These are phyloP conservation scores for Cladosporium colombiae DNA, from an alignment of 2,329 filamentous ascomycete genomes.

Conservation along the genomic window DNA sequence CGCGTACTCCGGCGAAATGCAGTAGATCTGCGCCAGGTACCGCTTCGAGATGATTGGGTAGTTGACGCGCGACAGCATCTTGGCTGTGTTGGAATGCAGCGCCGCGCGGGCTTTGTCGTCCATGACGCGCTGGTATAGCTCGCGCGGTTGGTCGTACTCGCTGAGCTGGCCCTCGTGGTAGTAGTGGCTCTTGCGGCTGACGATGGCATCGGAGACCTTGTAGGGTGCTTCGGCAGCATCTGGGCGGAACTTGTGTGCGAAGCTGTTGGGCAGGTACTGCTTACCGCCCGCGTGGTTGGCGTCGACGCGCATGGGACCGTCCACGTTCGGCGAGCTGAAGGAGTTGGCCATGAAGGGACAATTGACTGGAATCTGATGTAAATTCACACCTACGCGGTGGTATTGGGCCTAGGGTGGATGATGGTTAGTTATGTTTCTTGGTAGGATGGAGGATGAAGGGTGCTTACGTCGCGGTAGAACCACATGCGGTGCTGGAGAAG, in stretches of 20 bases:
- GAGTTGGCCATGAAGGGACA: conserved; percentile 54
- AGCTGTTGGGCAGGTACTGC: conserved; percentile 56
- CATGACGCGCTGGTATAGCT: conserved; percentile 55
- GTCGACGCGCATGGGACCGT: conserved; percentile 52
- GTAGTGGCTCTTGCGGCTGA: conserved; percentile 56
- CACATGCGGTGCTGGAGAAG: conserved; percentile 54
- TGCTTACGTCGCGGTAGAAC: conserved; percentile 40
- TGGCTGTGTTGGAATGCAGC: conserved; percentile 53
- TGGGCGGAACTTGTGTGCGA: conserved; percentile 53
- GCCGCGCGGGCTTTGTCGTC: conserved; percentile 45
- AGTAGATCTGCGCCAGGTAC: conserved; percentile 56
- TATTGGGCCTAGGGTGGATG: conserved; percentile 47
- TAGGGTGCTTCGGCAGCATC: conserved; percentile 55
- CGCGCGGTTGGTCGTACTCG: conserved; percentile 55
- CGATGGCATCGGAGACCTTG: conserved; percentile 51
- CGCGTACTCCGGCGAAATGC: conserved; percentile 51
- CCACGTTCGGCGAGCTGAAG: conserved; percentile 51
- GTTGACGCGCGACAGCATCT: conserved; percentile 34
- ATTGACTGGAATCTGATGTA: conserved; percentile 52
- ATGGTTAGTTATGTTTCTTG: neutral
- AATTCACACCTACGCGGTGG: conserved; percentile 55
- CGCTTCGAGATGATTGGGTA: conserved; percentile 42
- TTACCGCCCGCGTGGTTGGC: conserved; percentile 52
- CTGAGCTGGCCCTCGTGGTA: conserved; percentile 56
- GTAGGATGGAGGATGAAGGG: too few relatives aligned